These are phyloP conservation scores for Adenanthera pavonina DNA, from an alignment of 306 rosid genomes.

Conservation along the genomic window DNA sequence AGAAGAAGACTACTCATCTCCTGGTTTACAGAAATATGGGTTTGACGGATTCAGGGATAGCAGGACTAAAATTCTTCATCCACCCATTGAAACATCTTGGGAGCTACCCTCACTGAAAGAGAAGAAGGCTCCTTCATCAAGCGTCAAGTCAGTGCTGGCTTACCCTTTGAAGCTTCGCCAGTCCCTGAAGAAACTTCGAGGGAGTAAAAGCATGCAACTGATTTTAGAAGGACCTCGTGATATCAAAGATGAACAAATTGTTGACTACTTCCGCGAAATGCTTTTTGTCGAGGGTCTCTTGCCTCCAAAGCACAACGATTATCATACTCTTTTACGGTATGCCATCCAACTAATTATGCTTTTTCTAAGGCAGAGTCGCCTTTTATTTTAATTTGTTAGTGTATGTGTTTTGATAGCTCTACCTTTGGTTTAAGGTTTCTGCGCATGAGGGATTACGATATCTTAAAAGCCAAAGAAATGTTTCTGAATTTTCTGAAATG, in stretches of 20 bases:
- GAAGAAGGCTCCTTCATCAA: constrained; percentile 28
- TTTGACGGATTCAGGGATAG: too few species aligned
- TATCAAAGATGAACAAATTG: constrained; percentile 62
- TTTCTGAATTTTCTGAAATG: constrained; percentile 79
- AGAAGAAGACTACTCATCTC: constrained; percentile 37
- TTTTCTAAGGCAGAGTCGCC: background rate
- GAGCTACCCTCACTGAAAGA: constrained; percentile 43
- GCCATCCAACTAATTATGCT: background rate
- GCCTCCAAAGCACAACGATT: constrained; percentile 69
- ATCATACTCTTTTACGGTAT: constrained; percentile 89
- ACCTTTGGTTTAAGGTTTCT: constrained; percentile 62
- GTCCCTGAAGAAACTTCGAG: constrained; percentile 35
- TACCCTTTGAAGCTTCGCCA: constrained; percentile 41
- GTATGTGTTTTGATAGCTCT: background rate
- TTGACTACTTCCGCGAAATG: constrained; percentile 63
- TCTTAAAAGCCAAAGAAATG: constrained; percentile 65
- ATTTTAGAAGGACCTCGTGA: constrained; percentile 71
- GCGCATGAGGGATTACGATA: constrained; percentile 85
- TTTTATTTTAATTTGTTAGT: background rate
- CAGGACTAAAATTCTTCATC: constrained; percentile 53
- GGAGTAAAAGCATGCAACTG: constrained; percentile 53
- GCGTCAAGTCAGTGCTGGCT: constrained; percentile 53
- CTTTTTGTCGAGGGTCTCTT: constrained; percentile 61
- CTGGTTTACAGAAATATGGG: constrained; percentile 33
- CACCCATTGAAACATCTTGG: constrained; percentile 79